Percentiles rank a stretch among this genome's conserved stretches.
Evolutionary conservation across 78 protist species (phyloP).

Genomic region (Creolimax fragrantissima): DNA sequence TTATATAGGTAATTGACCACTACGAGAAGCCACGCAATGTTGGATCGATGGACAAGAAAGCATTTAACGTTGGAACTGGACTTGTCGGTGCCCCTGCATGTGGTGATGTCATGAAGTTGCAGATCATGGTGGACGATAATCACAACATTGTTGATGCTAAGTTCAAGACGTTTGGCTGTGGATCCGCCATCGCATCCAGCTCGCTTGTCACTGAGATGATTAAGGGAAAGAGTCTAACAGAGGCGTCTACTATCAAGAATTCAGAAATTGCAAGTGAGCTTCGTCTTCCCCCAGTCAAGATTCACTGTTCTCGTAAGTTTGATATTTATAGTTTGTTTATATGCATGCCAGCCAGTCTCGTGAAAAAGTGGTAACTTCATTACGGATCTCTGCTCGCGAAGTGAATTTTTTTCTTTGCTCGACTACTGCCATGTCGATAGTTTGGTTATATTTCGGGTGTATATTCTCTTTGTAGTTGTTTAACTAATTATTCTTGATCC

Average conservation of each 20-base stretch:
- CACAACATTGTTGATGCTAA: slow-evolving; percentile 56
- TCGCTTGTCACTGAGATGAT: slow-evolving; percentile 66
- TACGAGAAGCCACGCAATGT: slow-evolving; percentile 91
- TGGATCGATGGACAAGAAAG: slow-evolving; percentile 81
- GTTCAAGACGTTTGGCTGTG: slow-evolving; percentile 96
- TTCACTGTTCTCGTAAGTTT: slow-evolving; percentile 83
- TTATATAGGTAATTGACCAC: slow-evolving; percentile 82
- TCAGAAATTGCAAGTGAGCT: slow-evolving; percentile 82
- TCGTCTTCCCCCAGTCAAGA: slow-evolving; percentile 93
- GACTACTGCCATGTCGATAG: no score
- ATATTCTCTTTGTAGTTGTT: no score
- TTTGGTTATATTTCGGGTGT: no score
- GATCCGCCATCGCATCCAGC: slow-evolving; percentile 89
- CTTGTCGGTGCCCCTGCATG: slow-evolving; percentile 85
- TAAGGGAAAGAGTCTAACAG: slow-evolving; percentile 84
- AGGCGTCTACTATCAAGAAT: slow-evolving; percentile 71
- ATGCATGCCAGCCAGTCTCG: background rate
- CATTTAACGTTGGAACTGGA: slow-evolving; percentile 80
- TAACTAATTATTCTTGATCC: no score
- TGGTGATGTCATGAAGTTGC: slow-evolving; percentile 94
- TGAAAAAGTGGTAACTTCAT: no score
- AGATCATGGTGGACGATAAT: slow-evolving; percentile 68
- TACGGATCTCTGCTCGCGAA: background rate
- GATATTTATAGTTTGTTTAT: background rate
- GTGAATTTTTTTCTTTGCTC: background rate